Evolutionary conservation across 225 moss, liverwort and hornwort genomes (phyloP).

Genomic region (Pseudoscleropodium purum): DNA sequence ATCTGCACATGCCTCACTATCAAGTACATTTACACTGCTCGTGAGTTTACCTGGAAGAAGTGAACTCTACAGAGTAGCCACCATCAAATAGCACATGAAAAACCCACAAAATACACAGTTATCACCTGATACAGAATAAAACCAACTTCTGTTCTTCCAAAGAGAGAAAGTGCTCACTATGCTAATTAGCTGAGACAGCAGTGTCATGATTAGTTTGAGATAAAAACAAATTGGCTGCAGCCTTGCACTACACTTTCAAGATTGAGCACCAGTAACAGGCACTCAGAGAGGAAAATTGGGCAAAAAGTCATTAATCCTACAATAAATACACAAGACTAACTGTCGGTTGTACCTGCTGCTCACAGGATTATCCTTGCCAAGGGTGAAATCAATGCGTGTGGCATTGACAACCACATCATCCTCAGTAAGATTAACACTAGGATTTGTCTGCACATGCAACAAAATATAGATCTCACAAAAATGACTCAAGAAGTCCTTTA

Average conservation of each 20-base stretch:
- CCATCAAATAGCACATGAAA: slow-evolving; percentile 4
- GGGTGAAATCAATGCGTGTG: slow-evolving; percentile 73
- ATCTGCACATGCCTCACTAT: background rate
- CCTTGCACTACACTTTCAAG: background rate
- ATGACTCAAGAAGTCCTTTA: background rate
- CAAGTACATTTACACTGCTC: background rate
- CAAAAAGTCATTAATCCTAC: background rate
- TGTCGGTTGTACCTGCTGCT: slow-evolving; percentile 42
- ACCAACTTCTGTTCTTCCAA: background rate
- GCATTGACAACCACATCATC: slow-evolving; percentile 71
- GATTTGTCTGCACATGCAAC: slow-evolving; percentile 32
- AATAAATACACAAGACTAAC: background rate
- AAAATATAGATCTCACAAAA: background rate
- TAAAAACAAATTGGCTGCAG: background rate
- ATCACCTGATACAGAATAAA: background rate
- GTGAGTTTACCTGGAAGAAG: slow-evolving; percentile 63
- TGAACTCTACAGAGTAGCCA: slow-evolving; percentile 43
- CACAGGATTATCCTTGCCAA: slow-evolving; percentile 77
- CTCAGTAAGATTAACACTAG: slow-evolving; percentile 60
- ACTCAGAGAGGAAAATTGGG: background rate
- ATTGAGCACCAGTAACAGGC: background rate
- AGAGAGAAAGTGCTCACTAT: background rate
- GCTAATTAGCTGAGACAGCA: background rate
- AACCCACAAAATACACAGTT: background rate
- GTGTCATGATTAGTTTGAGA: background rate